These are phyloP conservation scores for Macrophomina pseudophaseolina DNA, from an alignment of 2,329 filamentous ascomycete genomes.

Conservation along the genomic window DNA sequence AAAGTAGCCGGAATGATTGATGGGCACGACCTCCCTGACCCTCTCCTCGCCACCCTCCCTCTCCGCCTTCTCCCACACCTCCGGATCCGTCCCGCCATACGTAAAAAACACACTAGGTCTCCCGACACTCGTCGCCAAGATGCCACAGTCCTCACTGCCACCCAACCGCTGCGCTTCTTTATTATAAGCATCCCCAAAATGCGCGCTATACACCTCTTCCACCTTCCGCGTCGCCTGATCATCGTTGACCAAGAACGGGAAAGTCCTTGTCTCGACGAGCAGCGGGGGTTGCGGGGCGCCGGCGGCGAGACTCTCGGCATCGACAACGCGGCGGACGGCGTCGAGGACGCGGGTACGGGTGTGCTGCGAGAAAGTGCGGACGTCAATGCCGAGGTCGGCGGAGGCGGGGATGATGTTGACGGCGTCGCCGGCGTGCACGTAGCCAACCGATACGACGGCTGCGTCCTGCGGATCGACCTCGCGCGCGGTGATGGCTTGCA, in stretches of 20 bases:
- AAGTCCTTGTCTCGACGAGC: constrained; percentile 48
- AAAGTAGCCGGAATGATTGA: constrained; percentile 66
- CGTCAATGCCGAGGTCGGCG: constrained; percentile 61
- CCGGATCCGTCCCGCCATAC: constrained; percentile 59
- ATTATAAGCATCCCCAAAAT: constrained; percentile 51
- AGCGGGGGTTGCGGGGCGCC: constrained; percentile 51
- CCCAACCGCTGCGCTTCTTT: constrained; percentile 48
- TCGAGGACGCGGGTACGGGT: constrained; percentile 55
- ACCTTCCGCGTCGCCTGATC: constrained; percentile 48
- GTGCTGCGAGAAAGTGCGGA: constrained; percentile 54
- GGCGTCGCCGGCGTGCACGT: constrained; percentile 62
- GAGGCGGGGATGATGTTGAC: constrained; percentile 65
- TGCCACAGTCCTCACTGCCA: constrained; percentile 64
- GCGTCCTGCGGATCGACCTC: constrained; percentile 60
- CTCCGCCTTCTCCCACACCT: constrained; percentile 56
- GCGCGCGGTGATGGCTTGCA: constrained; percentile 65
- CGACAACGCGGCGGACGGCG: constrained; percentile 59
- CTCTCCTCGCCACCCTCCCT: constrained; percentile 44
- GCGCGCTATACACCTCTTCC: constrained; percentile 49
- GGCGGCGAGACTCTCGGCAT: constrained; percentile 59
- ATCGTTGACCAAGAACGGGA: constrained; percentile 62
- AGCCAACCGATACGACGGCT: constrained; percentile 64
- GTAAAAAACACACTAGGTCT: constrained; percentile 62
- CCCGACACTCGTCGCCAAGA: constrained; percentile 56
- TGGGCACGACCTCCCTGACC: constrained; percentile 57